Evolutionary conservation across 2,329 filamentous ascomycete genomes (phyloP).

Genomic region (Xylaria hypoxylon): DNA sequence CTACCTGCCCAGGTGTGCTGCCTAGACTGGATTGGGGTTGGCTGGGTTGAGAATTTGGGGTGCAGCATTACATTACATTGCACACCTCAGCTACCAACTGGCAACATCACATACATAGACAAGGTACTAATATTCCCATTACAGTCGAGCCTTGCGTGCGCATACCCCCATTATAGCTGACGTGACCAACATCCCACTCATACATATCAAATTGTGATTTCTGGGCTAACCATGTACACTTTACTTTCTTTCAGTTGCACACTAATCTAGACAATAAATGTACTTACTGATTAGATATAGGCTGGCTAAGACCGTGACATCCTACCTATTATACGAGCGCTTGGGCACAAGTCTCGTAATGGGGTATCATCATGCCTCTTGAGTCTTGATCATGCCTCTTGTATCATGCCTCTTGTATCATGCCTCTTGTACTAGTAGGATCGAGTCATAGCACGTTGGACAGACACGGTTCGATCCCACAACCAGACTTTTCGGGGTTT

Average conservation of each 20-base stretch:
- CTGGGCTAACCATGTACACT: neutral
- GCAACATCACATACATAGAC: neutral
- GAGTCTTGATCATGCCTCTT: neutral
- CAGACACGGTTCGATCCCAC: conserved; percentile 15
- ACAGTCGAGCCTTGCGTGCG: conserved; percentile 1
- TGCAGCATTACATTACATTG: conserved; percentile 16
- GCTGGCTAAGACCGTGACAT: neutral
- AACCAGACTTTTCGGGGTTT: conserved; percentile 1
- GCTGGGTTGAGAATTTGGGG: conserved; percentile 7
- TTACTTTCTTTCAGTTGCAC: neutral
- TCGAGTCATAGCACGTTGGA: conserved; percentile 6
- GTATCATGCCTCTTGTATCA: conserved; percentile 4
- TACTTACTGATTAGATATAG: neutral
- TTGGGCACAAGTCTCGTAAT: neutral
- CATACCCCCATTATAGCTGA: conserved; percentile 8
- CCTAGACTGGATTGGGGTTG: conserved; percentile 1
- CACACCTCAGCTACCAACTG: conserved; percentile 5
- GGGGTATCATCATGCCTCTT: neutral
- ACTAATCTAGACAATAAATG: too few relatives aligned
- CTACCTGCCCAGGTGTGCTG: neutral
- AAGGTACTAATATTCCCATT: too few relatives aligned
- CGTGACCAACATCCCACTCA: conserved; percentile 9
- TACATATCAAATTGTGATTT: neutral
- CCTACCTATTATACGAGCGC: conserved; percentile 1
- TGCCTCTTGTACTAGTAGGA: conserved; percentile 11